Conservation (phyloP, 805 yeast genomes). For the Starmerella sp. region DNA sequence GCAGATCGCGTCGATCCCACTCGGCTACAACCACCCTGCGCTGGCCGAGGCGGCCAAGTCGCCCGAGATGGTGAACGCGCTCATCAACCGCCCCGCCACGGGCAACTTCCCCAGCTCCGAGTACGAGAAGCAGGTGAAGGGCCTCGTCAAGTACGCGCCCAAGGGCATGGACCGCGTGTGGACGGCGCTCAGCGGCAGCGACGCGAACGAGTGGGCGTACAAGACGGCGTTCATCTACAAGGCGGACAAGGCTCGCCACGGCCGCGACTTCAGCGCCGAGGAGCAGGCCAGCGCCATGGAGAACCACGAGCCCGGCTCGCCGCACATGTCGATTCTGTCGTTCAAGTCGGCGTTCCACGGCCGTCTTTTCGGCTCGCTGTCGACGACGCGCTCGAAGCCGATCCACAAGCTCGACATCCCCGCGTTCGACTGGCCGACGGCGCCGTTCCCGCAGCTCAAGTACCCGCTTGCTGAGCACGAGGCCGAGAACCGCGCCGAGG, state of each 20-base stretch:
- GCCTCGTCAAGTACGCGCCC: slow-evolving; percentile 64
- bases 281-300: slow-evolving; percentile 68
- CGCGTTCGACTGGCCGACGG: slow-evolving; percentile 93
- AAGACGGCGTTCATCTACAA: slow-evolving; percentile 81
- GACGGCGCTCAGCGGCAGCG: slow-evolving; percentile 77
- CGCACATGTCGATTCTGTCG: slow-evolving; percentile 73
- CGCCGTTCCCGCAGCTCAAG: slow-evolving; percentile 74
- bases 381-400: slow-evolving; percentile 88
- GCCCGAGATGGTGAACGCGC: slow-evolving; percentile 57
- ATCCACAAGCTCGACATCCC: slow-evolving; percentile 83
- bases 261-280: slow-evolving; percentile 53
- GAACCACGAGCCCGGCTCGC: slow-evolving; percentile 79
- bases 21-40: slow-evolving; percentile 79
- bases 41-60: slow-evolving; percentile 57
- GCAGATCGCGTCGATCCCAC: slow-evolving; percentile 74
- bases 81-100: slow-evolving; percentile 74
- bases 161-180: slow-evolving; percentile 63
- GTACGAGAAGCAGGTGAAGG: slow-evolving; percentile 39
- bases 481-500: slow-evolving; percentile 62
- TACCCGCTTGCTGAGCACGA: slow-evolving; percentile 68
- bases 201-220: slow-evolving; percentile 80
- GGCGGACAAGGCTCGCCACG: slow-evolving; percentile 54
- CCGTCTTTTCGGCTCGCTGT: slow-evolving; percentile 80
- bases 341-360: slow-evolving; percentile 91
- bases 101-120: slow-evolving; percentile 72